Percentiles rank a stretch among this genome's conserved stretches.
Conservation (phyloP, 139 green algal species). For the Chlamydomonas eustigma region DNA sequence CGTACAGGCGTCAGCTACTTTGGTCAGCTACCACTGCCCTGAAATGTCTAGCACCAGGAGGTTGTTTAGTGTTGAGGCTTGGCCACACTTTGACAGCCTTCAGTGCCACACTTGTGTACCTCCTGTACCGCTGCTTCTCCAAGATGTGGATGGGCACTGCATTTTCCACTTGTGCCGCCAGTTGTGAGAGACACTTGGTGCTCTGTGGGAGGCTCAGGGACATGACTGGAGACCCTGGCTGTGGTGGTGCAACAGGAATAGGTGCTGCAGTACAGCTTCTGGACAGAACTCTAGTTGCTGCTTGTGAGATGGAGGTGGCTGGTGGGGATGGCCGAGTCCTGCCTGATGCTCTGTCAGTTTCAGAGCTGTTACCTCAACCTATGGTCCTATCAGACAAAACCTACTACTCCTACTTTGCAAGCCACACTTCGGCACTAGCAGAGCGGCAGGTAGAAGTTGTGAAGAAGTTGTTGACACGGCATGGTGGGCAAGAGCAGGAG, state of each 20-base stretch:
- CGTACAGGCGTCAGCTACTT: constrained; percentile 26
- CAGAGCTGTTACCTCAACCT: not conserved
- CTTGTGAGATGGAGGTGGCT: not conserved
- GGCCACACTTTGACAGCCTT: constrained; percentile 41
- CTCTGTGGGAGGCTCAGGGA: not conserved
- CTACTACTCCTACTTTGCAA: not conserved
- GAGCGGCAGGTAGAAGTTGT: not conserved
- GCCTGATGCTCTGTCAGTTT: not conserved
- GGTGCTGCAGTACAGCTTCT: not conserved
- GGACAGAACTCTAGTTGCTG: not conserved
- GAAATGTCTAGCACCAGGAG: constrained; percentile 22
- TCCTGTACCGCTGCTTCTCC: constrained; percentile 45
- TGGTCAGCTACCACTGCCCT: constrained; percentile 28
- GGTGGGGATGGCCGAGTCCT: not conserved
- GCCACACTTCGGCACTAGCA: not conserved
- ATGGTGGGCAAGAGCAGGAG: not conserved
- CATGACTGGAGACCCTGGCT: too few relatives aligned
- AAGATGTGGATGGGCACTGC: not conserved
- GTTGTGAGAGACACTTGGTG: not conserved
- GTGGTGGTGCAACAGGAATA: too few relatives aligned
- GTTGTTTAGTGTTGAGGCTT: constrained; percentile 36
- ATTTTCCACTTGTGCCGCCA: not conserved
- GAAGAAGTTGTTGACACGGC: not conserved
- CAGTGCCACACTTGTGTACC: constrained; percentile 35
- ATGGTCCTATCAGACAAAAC: not conserved